A percentile compares a stretch with the other conserved stretches of the same genome.
These are phyloP conservation scores for Tympanopsis confertula DNA, from an alignment of 2,329 filamentous ascomycete species.

Conservation along the genomic window DNA sequence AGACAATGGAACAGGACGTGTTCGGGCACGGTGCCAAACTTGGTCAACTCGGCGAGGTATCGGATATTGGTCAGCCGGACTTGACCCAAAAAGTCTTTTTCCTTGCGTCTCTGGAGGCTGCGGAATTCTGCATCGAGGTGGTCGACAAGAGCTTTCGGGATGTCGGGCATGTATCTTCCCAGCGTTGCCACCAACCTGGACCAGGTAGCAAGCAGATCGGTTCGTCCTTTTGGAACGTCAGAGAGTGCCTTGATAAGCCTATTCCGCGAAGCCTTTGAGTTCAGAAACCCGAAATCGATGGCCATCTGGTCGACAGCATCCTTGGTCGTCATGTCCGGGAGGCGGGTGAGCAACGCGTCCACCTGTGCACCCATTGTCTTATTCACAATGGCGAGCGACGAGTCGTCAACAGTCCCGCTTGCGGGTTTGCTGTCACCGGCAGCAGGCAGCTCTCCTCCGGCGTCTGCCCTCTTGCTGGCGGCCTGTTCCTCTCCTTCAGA, in stretches of 20 bases:
- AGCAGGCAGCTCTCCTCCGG: constrained; percentile 27
- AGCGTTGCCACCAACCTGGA: constrained; percentile 86
- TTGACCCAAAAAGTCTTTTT: constrained; percentile 92
- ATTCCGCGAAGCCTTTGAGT: constrained; percentile 95
- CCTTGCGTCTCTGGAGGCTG: constrained; percentile 89
- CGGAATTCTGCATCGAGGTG: constrained; percentile 95
- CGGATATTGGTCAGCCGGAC: constrained; percentile 89
- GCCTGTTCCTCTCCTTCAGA: constrained; percentile 68
- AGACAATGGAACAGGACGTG: constrained; percentile 98
- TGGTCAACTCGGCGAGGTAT: constrained; percentile 94
- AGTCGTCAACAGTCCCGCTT: constrained; percentile 57
- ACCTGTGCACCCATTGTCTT: constrained; percentile 97
- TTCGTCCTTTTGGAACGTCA: constrained; percentile 86
- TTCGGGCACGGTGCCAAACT: constrained; percentile 94
- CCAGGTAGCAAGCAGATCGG: constrained; percentile 82
- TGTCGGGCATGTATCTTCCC: constrained; percentile 84
- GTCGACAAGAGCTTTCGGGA: constrained; percentile 81
- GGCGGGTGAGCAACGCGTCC: constrained; percentile 71
- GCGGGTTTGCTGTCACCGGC: constrained; percentile 35
- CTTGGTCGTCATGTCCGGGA: constrained; percentile 87
- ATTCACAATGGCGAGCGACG: constrained; percentile 88
- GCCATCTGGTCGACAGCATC: constrained; percentile 85
- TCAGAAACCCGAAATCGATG: constrained; percentile 94
- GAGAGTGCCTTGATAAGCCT: constrained; percentile 84
- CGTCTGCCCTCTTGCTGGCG: constrained; percentile 59